Percentiles rank a stretch among this genome's conserved stretches.
Evolutionary conservation across 768 basidiomycete genomes (phyloP).

Genomic region (Amanita muscaria): DNA sequence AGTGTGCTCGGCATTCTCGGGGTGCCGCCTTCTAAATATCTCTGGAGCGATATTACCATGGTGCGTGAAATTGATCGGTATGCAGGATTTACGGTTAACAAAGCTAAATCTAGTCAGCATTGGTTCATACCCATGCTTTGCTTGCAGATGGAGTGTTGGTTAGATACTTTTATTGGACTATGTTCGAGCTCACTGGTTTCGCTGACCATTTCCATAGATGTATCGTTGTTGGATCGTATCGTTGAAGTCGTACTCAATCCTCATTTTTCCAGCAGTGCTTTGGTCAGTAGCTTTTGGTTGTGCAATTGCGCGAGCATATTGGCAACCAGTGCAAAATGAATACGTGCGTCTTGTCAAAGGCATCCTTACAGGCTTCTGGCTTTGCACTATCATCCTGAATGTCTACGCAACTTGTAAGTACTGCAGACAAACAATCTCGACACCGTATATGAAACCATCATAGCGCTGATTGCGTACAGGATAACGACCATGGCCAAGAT

Average conservation of each 20-base stretch:
- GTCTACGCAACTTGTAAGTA: slow-evolving; percentile 15
- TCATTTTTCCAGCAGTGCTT: slow-evolving; percentile 9
- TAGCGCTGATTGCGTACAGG: slow-evolving; percentile 2
- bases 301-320: slow-evolving; percentile 6
- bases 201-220: slow-evolving; percentile 5
- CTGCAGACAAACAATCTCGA: not conserved
- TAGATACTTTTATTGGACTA: not conserved
- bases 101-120: no score
- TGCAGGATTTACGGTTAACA: no score
- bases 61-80: not conserved
- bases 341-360: not conserved
- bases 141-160: slow-evolving; percentile 14
- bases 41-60: not conserved
- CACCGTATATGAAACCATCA: not conserved
- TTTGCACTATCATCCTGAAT: slow-evolving; percentile 13
- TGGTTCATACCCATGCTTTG: slow-evolving; percentile 7
- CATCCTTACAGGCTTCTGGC: slow-evolving; percentile 12
- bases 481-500: not conserved
- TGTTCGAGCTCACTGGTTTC: no score
- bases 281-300: slow-evolving; percentile 11
- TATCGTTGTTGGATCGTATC: slow-evolving; percentile 16
- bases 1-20: not conserved
- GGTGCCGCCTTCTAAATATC: not conserved
- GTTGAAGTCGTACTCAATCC: slow-evolving; percentile 6
- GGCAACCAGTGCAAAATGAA: not conserved